Evolutionary conservation across 148 eudicot genomes (phyloP).

Genomic region (Beta vulgaris): DNA sequence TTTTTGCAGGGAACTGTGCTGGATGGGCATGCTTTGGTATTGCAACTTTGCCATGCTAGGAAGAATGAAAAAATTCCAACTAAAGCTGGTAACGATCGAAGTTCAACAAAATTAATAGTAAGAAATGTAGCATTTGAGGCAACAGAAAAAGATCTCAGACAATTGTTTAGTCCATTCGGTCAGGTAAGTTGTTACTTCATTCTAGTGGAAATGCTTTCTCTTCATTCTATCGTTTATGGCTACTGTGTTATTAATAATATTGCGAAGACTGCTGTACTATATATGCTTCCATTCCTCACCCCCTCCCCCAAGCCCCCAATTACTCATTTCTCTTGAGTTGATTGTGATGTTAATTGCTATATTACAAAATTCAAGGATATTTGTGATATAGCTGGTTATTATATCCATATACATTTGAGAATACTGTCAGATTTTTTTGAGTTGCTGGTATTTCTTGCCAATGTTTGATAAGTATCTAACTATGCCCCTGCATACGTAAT

Average conservation of each 20-base stretch:
- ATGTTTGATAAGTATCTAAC: neutral
- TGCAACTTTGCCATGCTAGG: slow-evolving; percentile 76
- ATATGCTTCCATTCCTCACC: neutral
- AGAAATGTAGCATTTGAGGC: slow-evolving; percentile 99
- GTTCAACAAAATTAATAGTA: slow-evolving; percentile 86
- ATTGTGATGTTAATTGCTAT: too few relatives aligned
- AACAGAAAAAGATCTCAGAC: slow-evolving; percentile 86
- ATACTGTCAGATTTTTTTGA: neutral
- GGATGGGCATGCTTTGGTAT: slow-evolving; percentile 89
- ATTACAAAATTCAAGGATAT: neutral
- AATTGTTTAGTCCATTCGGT: slow-evolving; percentile 82
- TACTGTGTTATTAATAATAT: neutral
- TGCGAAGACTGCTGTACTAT: neutral
- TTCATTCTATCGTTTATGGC: neutral
- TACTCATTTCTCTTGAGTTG: neutral
- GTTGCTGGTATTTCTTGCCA: neutral
- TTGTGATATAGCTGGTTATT: neutral
- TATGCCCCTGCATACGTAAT: too few relatives aligned
- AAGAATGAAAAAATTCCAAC: slow-evolving; percentile 47
- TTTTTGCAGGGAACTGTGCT: slow-evolving; percentile 79
- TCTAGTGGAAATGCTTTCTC: neutral
- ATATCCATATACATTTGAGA: neutral
- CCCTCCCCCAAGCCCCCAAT: neutral
- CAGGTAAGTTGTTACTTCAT: slow-evolving; percentile 48
- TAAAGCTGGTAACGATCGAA: slow-evolving; percentile 53